Evolutionary conservation across 2,329 filamentous ascomycete species (phyloP), one percentile per base, ranked within the genome.

Genomic region (Diplocarpon mali): DNA sequence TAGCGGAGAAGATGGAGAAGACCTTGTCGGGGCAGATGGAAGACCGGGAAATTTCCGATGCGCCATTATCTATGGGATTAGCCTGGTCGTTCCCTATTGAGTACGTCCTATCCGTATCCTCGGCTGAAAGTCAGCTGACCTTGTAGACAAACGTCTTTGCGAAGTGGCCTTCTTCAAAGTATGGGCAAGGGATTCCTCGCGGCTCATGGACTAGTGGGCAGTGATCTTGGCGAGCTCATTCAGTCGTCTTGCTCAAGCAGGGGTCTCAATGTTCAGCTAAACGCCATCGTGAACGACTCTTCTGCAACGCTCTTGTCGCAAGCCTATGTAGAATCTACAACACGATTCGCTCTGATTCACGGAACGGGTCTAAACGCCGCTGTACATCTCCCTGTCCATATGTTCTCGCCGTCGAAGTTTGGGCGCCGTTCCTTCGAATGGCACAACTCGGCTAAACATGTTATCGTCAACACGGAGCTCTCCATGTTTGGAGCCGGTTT

Each of bases 11-110:
- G 50, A 78, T 83, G 53, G 60, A 66, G 41, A 72, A 80, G 39
- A 77, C 76, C 1, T 63, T 83, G 10, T 62, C 65, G 6, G 64
- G 65, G 35, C 69, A 68, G 14, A 56, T 66, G 16, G 63, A 65
- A 36, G 59, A 53, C 35, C 57, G 61, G 5, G 64, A 66, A 17
- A 61, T 65, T 28, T 54, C 51, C 9, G 40, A 53, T 17, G 38
- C 44, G 2, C 68, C 72, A 24, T 63, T 83, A 41, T 71, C 71
- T 8, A 67, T 81, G 64, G 78, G 78, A 1, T 60, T 83, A 49
- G 75, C 79, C 5, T 83, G 79, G 78, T 83, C 78, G 47, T 84
- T 84, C 54, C 79, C 79, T 20, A 76, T 83, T 36, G 75, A 83
- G 78, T 81, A 67, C 59, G 75, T 67, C 27, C 30, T n/a, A n/a